These are phyloP conservation scores for Corymbia maculata DNA, from an alignment of 345 rosid genomes.

Conservation along the genomic window DNA sequence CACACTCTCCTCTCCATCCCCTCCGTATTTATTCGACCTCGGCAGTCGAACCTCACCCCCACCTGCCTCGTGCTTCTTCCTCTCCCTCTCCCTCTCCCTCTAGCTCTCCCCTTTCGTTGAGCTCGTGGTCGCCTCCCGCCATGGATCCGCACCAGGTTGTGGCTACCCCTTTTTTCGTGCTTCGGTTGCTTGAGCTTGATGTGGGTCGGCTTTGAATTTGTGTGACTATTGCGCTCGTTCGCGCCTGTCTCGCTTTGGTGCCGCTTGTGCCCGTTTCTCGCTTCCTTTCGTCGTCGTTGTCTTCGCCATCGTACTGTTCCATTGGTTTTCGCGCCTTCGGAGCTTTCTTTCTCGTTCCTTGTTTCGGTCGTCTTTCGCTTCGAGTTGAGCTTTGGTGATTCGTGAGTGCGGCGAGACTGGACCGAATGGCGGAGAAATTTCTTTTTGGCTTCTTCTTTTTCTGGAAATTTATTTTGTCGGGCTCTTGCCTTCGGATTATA, in stretches of 20 bases:
- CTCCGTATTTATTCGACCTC: neutral
- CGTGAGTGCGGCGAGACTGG: neutral
- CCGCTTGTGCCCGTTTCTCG: neutral
- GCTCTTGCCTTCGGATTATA: neutral
- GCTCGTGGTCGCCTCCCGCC: neutral
- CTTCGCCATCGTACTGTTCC: neutral
- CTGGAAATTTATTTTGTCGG: neutral
- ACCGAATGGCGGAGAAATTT: neutral
- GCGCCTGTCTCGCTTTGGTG: neutral
- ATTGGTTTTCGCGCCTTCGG: neutral
- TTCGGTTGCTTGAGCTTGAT: neutral
- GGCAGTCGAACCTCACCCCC: neutral
- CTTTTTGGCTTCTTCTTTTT: neutral
- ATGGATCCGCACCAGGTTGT: conserved; percentile 19
- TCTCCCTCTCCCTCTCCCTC: neutral
- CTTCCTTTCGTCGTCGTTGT: neutral
- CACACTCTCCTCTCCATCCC: neutral
- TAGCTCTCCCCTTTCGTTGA: neutral
- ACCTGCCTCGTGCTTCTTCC: neutral
- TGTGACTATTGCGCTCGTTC: neutral
- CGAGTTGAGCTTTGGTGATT: neutral
- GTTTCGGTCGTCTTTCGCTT: neutral
- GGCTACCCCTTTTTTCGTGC: neutral
- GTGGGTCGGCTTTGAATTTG: neutral
- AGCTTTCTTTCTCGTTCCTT: neutral